Base-by-base conservation (phyloP, 2,329 filamentous ascomycete genomes). In the Hypoxylon sp. region DNA sequence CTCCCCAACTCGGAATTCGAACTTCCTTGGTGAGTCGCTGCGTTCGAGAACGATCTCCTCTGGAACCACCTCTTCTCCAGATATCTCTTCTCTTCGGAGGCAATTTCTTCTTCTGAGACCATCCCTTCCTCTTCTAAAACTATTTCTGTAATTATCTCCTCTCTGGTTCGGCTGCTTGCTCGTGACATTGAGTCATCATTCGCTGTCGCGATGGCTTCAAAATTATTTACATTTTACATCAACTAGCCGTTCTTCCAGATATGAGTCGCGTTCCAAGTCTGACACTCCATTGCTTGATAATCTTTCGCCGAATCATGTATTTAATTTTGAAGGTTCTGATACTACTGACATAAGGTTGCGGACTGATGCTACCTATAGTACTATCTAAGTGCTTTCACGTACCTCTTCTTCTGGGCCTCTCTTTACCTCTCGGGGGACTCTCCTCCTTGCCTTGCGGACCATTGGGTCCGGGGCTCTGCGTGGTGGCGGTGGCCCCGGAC, bases 221-320 rank as follows among this genome's bases (percentile, higher is more conserved):
- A 49, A 0, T 26, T 19, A 15, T 52, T 15, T 2, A 32, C 34
- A 19, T 62, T 52, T 15, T 2, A 32, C 34, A 19, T 62, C 43
- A 20, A 17, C 47, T 43, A 61, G 58, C 58, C 52, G 47, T 44
- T 28, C 30, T 3, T 65, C 57, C 46, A 41, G 20, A 19, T 50
- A 52, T 17, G 58, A 34, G 19, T 24, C 20, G 4, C 43, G 41
- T 11, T 53, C 59, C 22, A 32, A 11, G 37, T 59, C 56, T n/a
- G 30, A 55, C 7, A 58, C 44, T 37, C 34, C 41, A 44, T 22
- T 34, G 7, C 55, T 52, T 4, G 51, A 19, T n/a, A 34, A 49
- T 26, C 19, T 43, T 50, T 47, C 20, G 11, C 44, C 52, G 20
- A 17, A 2, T 50, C 39, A 22, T 17, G 30, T 41, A 3, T n/a